A percentile compares a stretch with the other conserved stretches of the same genome.
Conservation (phyloP, 2,329 filamentous ascomycete species). For the Didymella keratinophila region DNA sequence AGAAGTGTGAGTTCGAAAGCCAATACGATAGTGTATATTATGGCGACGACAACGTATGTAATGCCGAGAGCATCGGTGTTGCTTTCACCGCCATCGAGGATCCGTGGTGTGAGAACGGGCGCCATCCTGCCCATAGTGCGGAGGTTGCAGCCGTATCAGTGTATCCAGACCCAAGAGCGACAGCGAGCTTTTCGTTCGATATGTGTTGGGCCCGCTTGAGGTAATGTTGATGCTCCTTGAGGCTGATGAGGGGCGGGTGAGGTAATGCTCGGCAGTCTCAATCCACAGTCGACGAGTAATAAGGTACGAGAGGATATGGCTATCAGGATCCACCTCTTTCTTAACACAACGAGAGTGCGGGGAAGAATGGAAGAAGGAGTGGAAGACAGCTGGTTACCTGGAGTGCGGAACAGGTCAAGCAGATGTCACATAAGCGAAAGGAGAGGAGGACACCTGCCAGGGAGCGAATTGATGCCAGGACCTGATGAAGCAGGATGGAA, state of each 20-base stretch:
- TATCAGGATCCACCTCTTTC: constrained; percentile 36
- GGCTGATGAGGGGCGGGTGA: background rate
- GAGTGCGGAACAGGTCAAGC: constrained; percentile 32
- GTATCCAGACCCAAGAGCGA: constrained; percentile 1
- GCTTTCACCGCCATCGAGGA: constrained; percentile 40
- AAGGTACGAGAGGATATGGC: constrained; percentile 22
- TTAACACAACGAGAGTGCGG: constrained; percentile 38
- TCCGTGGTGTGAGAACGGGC: constrained; percentile 36
- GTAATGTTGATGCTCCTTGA: constrained; percentile 2
- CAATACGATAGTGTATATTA: constrained; percentile 46
- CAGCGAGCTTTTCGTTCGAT: background rate
- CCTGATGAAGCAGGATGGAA: constrained; percentile 31
- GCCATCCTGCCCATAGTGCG: constrained; percentile 45
- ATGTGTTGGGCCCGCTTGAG: background rate
- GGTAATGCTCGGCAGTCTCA: constrained; percentile 3
- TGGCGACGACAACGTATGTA: constrained; percentile 42
- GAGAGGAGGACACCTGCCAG: constrained; percentile 32
- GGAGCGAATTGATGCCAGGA: constrained; percentile 32
- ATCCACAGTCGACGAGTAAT: constrained; percentile 19
- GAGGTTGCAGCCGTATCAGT: constrained; percentile 5
- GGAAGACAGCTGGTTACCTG: constrained; percentile 31
- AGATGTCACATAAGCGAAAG: constrained; percentile 43
- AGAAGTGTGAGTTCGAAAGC: constrained; percentile 42
- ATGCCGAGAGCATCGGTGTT: constrained; percentile 46
- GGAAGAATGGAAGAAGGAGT: constrained; percentile 32